phyloP scores from a whole-genome alignment of 495 filamentous ascomycete species.

The Podospora pseudopauciseta region DNA sequence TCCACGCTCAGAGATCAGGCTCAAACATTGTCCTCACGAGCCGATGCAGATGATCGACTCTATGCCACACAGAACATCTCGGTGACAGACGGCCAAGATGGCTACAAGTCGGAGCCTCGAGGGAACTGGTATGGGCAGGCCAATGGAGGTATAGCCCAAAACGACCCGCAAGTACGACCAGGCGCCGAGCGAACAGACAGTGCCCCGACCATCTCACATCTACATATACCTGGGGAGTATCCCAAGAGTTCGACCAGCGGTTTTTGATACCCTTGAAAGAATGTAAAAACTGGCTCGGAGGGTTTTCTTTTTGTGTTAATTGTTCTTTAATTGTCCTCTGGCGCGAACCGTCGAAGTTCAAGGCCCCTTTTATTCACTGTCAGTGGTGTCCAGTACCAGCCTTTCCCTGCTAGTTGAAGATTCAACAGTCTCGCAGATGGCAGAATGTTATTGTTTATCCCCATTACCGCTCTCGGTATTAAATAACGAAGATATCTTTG shows the following conservation, averaged over 20 bases:
- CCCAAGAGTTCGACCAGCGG: slow-evolving; percentile 37
- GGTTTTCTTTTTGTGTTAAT: background rate
- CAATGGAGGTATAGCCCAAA: slow-evolving; percentile 1
- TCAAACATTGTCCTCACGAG: background rate
- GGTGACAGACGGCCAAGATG: background rate
- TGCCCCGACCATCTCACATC: slow-evolving; percentile 34
- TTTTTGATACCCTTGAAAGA: background rate
- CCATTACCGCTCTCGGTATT: background rate
- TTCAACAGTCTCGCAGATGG: background rate
- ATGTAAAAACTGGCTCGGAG: background rate
- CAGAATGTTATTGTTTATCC: background rate
- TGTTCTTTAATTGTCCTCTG: background rate
- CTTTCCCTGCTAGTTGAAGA: background rate
- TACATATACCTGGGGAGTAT: slow-evolving; percentile 58
- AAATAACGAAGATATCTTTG: background rate
- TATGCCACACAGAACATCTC: background rate
- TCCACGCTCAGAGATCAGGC: slow-evolving; percentile 1
- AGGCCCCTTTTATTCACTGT: background rate
- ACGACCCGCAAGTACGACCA: slow-evolving; percentile 14
- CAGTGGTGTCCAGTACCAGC: background rate
- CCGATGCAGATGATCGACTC: slow-evolving; percentile 1
- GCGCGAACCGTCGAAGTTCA: background rate
- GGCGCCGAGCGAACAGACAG: slow-evolving; percentile 27
- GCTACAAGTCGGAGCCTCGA: background rate
- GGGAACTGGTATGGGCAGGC: background rate